Evolutionary conservation across 176 grass and related monocot species (phyloP), one percentile per base, ranked within the genome.

Genomic region (Melocanna baccifera): DNA sequence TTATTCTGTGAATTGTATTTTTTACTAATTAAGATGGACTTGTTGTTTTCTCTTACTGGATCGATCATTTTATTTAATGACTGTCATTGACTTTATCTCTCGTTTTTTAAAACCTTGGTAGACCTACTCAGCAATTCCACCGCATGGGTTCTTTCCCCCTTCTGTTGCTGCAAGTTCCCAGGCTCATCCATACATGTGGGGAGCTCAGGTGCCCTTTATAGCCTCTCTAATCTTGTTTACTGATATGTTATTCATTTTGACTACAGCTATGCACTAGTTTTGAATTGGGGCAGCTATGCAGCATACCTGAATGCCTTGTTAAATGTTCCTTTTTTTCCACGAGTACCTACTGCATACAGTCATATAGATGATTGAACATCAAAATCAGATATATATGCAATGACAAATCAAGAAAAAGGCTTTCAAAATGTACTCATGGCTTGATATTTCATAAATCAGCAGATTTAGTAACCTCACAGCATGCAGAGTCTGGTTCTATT

Each of bases 131-230:
- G 85, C 96, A 63, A 82, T 98, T 55, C 93, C 93, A 59, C 96
- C 93, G 5, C 96, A 92, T 75, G 93, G 93, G 9, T 95, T 95
- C 78, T 98, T 90, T 18, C 89, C 86, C 16, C 84, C 92, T 55
- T 41, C 88, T 7, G 84, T 92, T 39, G 91, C 91, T 81, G 91
- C 89, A 42, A 90, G 78, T 63, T 79, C 91, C 76, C 93, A 98
- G 48, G 85, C 89, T 63, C 93, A 98, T 92, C 93, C 93, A n/a
- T 98, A 95, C 77, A 94, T 98, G 93, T 98, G 96, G 96, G 96
- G 96, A 89, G 89, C 91, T 90, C 96, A 95, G 93, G 96, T 98
- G 48, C 30, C 51, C 41, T 53, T 45, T 67, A 70, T 58, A 42
- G 16, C 67, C 64, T 75, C 9, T 84, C 11, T 34, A 66, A 53